Percentiles rank a stretch among this genome's conserved stretches.
Evolutionary conservation across 2,329 filamentous ascomycete species (phyloP).

Genomic region (Ramularia endophylla): DNA sequence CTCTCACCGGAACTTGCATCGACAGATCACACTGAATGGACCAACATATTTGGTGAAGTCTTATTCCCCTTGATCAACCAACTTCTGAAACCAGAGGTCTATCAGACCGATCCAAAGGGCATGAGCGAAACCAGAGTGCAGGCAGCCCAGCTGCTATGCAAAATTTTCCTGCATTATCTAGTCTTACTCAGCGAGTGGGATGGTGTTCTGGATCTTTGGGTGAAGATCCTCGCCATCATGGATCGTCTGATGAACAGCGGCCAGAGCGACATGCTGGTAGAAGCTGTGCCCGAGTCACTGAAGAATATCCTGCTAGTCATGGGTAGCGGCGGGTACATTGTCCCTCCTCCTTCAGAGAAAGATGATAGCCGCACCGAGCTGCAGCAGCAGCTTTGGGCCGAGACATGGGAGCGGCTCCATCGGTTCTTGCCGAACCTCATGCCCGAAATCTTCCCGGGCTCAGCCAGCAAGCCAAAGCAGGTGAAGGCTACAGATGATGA

Average conservation of each 20-base stretch:
- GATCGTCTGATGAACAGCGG: slow-evolving; percentile 95
- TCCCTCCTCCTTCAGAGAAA: slow-evolving; percentile 49
- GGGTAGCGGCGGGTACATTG: slow-evolving; percentile 79
- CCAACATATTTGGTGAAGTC: slow-evolving; percentile 87
- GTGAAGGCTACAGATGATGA: neutral
- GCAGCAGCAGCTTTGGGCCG: slow-evolving; percentile 53
- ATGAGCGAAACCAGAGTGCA: slow-evolving; percentile 96
- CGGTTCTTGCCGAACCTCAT: slow-evolving; percentile 56
- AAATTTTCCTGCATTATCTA: slow-evolving; percentile 91
- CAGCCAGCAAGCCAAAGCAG: slow-evolving; percentile 23
- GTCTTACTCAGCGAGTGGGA: slow-evolving; percentile 79
- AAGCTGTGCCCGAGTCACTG: slow-evolving; percentile 88
- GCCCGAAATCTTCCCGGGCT: slow-evolving; percentile 52
- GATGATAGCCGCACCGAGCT: slow-evolving; percentile 36
- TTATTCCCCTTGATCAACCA: slow-evolving; percentile 85
- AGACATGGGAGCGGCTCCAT: slow-evolving; percentile 56
- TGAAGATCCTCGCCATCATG: slow-evolving; percentile 91
- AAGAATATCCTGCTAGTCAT: slow-evolving; percentile 97
- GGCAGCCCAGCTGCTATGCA: slow-evolving; percentile 83
- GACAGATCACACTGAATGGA: slow-evolving; percentile 79
- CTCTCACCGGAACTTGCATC: slow-evolving; percentile 78
- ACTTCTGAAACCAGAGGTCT: slow-evolving; percentile 89
- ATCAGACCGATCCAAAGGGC: slow-evolving; percentile 79
- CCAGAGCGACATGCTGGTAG: slow-evolving; percentile 69
- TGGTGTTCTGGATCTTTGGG: slow-evolving; percentile 86